Evolutionary conservation across 108 stramenopile genomes (phyloP), one percentile per base, ranked within the genome.

Genomic region (Skeletonema marinoi): DNA sequence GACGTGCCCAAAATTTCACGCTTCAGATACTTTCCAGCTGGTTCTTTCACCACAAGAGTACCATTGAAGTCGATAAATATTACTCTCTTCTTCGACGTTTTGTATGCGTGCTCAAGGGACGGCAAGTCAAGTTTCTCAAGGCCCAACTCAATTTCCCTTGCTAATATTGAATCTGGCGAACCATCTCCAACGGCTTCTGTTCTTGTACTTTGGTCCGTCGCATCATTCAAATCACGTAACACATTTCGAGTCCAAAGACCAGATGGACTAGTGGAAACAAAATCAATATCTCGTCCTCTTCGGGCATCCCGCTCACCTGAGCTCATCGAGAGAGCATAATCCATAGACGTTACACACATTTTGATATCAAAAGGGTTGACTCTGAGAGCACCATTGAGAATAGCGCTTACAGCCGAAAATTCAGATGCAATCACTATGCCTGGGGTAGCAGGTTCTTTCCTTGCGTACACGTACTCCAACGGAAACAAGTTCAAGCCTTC

Each of bases 21-120:
- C 81, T 99, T 99, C 63, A 99, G 72, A 78, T 98, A 98, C 75
- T 98, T 98, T 63, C 96, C 97, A 29, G 87, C 82, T 7, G 94
- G 95, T 77, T 99, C 98, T 71, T 98, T 98, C 35, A 90, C 77
- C 2, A 99, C 89, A 54, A 99, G 91, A 3, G 98, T 98, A 4
- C 99, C 98, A 60, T 98, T 98, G 75, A 98, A 99, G 80, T 99
- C 99, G 60, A 98, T 78, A 59, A 99, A 68, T 65, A 99, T 90
- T 25, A 99, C 95, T 17, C 99, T 88, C n/a, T 85, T 85, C 68
- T 74, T 85, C 4, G 95, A 74, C 3, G 39, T 51, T 12, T 86
- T 77, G 73, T 95, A 98, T 9, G 95, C 96, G 2, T 68, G 72
- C 66, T 86, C 82, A 69, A 98, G 71, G 5, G 83, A 81, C 59